phyloP scores from a whole-genome alignment of 2,329 filamentous ascomycete species.

The Fusarium sp. region DNA sequence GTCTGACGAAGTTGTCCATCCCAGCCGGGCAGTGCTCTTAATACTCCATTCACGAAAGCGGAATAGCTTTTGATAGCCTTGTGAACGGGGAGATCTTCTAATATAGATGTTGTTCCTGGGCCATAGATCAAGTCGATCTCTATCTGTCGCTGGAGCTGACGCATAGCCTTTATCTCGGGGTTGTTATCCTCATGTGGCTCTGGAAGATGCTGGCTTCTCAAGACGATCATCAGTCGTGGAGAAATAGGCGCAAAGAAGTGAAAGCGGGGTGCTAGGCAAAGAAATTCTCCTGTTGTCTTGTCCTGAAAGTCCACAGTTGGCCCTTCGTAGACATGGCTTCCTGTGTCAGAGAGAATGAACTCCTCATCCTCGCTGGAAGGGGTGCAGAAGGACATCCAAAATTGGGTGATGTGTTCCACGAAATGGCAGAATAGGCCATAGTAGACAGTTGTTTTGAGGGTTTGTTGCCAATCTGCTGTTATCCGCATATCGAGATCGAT shows the following conservation, averaged over 20 bases:
- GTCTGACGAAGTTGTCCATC: neutral
- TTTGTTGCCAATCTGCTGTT: neutral
- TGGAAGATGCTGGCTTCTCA: neutral
- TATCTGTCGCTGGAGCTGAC: neutral
- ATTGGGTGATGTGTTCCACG: neutral
- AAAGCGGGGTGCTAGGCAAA: accelerated
- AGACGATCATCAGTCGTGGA: neutral
- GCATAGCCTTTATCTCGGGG: neutral
- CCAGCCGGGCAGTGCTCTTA: neutral
- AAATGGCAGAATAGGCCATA: neutral
- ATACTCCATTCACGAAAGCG: accelerated
- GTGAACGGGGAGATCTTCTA: neutral
- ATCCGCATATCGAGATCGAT: neutral
- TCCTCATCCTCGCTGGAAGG: neutral
- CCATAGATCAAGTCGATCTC: neutral
- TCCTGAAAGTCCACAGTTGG: neutral
- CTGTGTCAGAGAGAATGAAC: neutral
- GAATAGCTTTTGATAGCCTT: neutral
- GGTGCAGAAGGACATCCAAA: neutral
- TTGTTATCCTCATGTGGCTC: neutral
- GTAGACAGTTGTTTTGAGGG: neutral
- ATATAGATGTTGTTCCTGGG: neutral
- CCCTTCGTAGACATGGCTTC: neutral
- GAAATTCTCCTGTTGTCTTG: neutral
- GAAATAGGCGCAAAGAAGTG: neutral